Conservation (phyloP, 768 basidiomycete species). For the Lactarius sanguifluus region DNA sequence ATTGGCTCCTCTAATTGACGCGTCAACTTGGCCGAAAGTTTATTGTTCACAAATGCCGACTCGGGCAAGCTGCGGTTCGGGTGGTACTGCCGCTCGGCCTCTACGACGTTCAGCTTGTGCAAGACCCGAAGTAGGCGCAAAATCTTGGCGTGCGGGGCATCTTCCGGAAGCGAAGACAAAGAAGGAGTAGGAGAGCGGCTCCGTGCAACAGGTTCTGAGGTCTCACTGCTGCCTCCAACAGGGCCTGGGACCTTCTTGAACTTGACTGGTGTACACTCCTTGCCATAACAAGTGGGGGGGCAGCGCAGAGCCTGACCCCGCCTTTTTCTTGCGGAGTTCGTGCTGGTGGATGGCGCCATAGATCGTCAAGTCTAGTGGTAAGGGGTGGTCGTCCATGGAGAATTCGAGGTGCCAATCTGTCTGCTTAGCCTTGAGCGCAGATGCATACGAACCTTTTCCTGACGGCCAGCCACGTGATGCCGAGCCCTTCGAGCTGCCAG, state of each 20-base stretch:
- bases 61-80: slow-evolving; percentile 67
- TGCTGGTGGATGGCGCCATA: slow-evolving; percentile 96
- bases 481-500: slow-evolving; percentile 42
- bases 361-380: slow-evolving; percentile 87
- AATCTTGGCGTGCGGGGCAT: slow-evolving; percentile 86
- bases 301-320: slow-evolving; percentile 45
- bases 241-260: slow-evolving; percentile 92
- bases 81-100: slow-evolving; percentile 57
- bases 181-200: slow-evolving; percentile 63
- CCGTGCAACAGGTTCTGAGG: slow-evolving; percentile 47
- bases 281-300: slow-evolving; percentile 82
- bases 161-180: slow-evolving; percentile 79
- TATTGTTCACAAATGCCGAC: slow-evolving; percentile 94
- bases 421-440: slow-evolving; percentile 89
- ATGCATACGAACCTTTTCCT: slow-evolving; percentile 78
- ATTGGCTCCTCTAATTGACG: slow-evolving; percentile 97
- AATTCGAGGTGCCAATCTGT: slow-evolving; percentile 98
- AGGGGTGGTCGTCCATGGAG: slow-evolving; percentile 81
- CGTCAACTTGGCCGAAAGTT: slow-evolving; percentile 95
- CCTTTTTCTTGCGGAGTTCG: slow-evolving; percentile 69
- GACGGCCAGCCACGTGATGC: slow-evolving; percentile 38
- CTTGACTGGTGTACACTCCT: slow-evolving; percentile 85
- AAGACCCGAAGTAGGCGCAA: slow-evolving; percentile 86
- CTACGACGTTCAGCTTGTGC: slow-evolving; percentile 76
- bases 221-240: slow-evolving; percentile 42